Evolutionary conservation across 78 protist genomes (phyloP), one percentile per base, ranked within the genome.

Genomic region (Speleostelium caveatum): DNA sequence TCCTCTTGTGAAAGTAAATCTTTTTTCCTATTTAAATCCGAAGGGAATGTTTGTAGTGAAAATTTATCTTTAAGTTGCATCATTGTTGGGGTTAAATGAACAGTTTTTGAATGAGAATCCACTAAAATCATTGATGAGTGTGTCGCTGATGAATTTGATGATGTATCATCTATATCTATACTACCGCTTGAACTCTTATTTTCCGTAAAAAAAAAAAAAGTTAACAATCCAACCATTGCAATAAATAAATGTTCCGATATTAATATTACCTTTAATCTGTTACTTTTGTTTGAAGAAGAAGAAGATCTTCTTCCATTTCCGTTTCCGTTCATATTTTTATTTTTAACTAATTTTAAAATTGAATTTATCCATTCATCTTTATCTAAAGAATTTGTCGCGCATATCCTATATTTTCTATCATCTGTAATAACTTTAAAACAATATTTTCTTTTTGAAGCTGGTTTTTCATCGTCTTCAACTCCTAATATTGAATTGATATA

Each of bases 341-440:
- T 21, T 83, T 83, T 67, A 41, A 83, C 39, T n/a, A 83, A 28
- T 83, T 69, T 83, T 16, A 26, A 30, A 2, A 83, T 42, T 17
- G 90, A 67, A n/a, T 24, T 8, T 17, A 83, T 49, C 90, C 90
- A 83, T 42, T 83, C 90, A 59, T 83, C 90, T 60, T 51, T 83
- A 60, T 83, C 90, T 38, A 69, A 26, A 51, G 79, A 67, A 83
- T 83, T 78, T 8, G 90, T 83, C 28, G 90, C 90, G 42, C 90
- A 83, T 69, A 83, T 83, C n/a, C 90, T 83, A 83, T 83, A 83
- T 32, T 59, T 83, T 69, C 90, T 67, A 7, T 83, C 90, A 12
- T 21, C 32, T 7, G 90, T 83, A 24, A 35, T 39, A 42, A 83
- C 78, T 69, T 67, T 53, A 62, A 83, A 83, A 59, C 90, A 83